Evolutionary conservation across 305 asterid genomes (phyloP).

Genomic region (Andrographis paniculata): DNA sequence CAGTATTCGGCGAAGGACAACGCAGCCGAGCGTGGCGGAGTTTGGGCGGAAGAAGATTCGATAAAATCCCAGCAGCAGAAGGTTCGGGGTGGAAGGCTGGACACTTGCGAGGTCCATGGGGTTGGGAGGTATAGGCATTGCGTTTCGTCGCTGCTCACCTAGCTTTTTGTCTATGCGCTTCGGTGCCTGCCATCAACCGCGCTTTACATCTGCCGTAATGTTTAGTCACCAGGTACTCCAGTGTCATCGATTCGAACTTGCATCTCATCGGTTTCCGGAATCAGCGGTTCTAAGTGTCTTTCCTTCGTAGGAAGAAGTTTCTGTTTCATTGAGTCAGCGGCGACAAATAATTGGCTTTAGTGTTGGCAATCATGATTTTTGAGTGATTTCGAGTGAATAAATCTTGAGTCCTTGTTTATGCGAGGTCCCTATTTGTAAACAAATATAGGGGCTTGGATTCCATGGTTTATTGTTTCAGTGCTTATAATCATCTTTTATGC

Average conservation of each 20-base stretch:
- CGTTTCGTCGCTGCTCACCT: constrained; percentile 25
- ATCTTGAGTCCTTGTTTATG: too few species aligned
- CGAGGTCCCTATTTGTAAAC: too few species aligned
- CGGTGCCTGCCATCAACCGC: constrained; percentile 14
- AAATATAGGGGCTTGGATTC: neutral
- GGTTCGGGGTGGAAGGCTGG: constrained; percentile 2
- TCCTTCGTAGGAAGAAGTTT: neutral
- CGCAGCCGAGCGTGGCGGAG: too few species aligned
- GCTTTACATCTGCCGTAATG: constrained; percentile 16
- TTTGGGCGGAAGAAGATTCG: too few species aligned
- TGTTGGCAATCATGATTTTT: too few species aligned
- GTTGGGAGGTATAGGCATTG: constrained; percentile 30
- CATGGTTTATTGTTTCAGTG: too few species aligned
- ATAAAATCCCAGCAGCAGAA: too few species aligned
- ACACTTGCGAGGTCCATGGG: constrained; percentile 29
- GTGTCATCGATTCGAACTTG: neutral
- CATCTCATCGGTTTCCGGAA: neutral
- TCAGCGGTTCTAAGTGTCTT: neutral
- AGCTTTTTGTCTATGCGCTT: constrained; percentile 24
- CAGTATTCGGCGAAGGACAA: too few species aligned
- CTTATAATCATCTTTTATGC: too few species aligned
- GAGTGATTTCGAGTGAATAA: too few species aligned
- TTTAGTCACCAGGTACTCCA: constrained; percentile 12
- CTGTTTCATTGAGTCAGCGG: too few species aligned
- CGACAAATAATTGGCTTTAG: too few species aligned